phyloP scores from a whole-genome alignment of 192 early-diverging fungal species.

The Umbelopsis vinacea region DNA sequence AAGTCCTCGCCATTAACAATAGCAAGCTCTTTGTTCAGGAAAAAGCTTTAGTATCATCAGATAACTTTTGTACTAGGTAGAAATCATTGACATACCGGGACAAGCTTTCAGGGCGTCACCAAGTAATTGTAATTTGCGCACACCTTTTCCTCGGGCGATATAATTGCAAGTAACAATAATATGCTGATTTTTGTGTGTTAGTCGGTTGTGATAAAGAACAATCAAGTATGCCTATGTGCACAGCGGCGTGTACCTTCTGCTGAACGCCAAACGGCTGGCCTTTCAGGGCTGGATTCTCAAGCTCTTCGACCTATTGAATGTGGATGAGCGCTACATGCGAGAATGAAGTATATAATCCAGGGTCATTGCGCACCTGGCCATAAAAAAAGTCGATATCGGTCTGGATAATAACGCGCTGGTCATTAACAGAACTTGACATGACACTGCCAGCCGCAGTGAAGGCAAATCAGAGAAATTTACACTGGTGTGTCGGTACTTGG shows the following conservation, averaged over 20 bases:
- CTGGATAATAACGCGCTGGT: slow-evolving; percentile 23
- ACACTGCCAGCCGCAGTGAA: background rate
- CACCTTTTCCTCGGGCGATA: slow-evolving; percentile 37
- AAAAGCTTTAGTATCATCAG: background rate
- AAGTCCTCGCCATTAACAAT: slow-evolving; percentile 47
- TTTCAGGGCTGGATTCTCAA: slow-evolving; percentile 23
- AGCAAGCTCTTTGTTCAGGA: slow-evolving; percentile 18
- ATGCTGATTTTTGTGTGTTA: slow-evolving; percentile 24
- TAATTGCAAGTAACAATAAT: slow-evolving; percentile 50
- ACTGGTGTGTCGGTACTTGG: no score
- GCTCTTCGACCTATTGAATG: slow-evolving; percentile 18
- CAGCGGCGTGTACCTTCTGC: slow-evolving; percentile 18
- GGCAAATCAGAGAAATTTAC: slow-evolving; percentile 18
- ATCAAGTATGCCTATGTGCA: background rate
- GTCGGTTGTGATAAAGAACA: background rate
- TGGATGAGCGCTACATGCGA: background rate
- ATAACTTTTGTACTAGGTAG: background rate
- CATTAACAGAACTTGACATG: background rate
- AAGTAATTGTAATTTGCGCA: slow-evolving; percentile 40
- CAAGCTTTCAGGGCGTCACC: slow-evolving; percentile 36
- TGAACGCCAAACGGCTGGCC: slow-evolving; percentile 28
- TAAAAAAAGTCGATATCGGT: slow-evolving; percentile 32
- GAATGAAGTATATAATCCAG: no score
- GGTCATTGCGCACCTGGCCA: slow-evolving; percentile 14
- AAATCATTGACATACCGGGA: slow-evolving; percentile 11